Conservation (phyloP, 176 grass and related monocot genomes). For the Pontederia paniculata region DNA sequence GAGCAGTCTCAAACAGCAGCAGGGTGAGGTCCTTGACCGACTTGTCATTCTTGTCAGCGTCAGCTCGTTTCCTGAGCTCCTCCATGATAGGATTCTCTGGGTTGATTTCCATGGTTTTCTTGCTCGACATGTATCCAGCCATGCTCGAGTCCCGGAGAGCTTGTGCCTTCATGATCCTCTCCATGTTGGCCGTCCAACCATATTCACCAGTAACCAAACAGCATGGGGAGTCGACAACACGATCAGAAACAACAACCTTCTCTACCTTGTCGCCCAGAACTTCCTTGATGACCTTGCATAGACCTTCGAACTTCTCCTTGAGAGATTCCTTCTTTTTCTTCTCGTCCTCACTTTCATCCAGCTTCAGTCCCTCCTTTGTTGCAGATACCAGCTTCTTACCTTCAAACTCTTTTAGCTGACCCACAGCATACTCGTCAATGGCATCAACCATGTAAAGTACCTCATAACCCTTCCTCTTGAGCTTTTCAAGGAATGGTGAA, state of each 20-base stretch:
- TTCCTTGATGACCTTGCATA: slow-evolving; percentile 1
- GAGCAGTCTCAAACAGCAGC: slow-evolving; percentile 3
- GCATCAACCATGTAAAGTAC: slow-evolving; percentile 16
- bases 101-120: slow-evolving; percentile 4
- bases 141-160: not conserved
- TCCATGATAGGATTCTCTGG: slow-evolving; percentile 8
- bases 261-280: slow-evolving; percentile 5
- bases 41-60: not conserved
- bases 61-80: not conserved
- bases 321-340: slow-evolving; percentile 5
- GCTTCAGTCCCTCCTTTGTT: slow-evolving; percentile 8
- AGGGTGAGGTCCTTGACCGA: slow-evolving; percentile 3
- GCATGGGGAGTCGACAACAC: not conserved
- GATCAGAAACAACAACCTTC: not conserved
- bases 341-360: not conserved
- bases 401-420: slow-evolving; percentile 7
- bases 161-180: slow-evolving; percentile 1
- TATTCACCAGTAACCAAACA: not conserved
- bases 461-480: slow-evolving; percentile 6
- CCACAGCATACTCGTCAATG: slow-evolving; percentile 6
- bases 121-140: slow-evolving; percentile 1
- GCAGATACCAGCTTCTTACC: slow-evolving; percentile 3
- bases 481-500: slow-evolving; percentile 4
- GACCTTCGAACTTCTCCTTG: slow-evolving; percentile 8
- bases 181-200: not conserved